These are phyloP conservation scores for Rhodomyrtus psidioides DNA, from an alignment of 441 rosid species.

Conservation along the genomic window DNA sequence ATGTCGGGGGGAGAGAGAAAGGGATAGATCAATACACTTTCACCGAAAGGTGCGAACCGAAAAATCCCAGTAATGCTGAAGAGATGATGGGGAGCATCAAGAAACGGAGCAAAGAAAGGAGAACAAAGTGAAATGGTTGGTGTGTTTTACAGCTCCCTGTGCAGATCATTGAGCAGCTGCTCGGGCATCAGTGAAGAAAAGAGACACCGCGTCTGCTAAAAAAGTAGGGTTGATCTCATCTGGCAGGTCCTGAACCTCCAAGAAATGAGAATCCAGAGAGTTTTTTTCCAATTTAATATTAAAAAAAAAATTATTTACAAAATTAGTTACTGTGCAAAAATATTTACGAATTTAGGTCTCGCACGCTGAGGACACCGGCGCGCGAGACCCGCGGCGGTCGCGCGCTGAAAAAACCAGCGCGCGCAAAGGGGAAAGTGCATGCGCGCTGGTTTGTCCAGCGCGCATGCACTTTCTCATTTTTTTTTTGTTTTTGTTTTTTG, in stretches of 20 bases:
- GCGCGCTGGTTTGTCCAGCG: no score
- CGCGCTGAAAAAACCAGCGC: no score
- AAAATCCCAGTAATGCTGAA: neutral
- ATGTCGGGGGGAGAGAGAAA: neutral
- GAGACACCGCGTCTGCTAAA: conserved; percentile 18
- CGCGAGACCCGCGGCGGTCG: no score
- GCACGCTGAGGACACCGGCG: no score
- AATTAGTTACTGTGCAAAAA: no score
- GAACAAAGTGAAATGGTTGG: neutral
- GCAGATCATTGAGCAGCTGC: conserved; percentile 23
- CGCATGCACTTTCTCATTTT: no score
- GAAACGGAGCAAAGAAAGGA: neutral
- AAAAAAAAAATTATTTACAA: no score
- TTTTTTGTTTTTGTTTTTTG: no score
- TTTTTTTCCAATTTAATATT: no score
- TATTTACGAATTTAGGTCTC: no score
- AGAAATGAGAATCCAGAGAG: conserved; percentile 27
- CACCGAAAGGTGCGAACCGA: neutral
- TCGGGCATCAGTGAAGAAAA: conserved; percentile 29
- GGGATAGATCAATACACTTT: neutral
- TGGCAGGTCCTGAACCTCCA: conserved; percentile 22
- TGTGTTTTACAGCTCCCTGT: conserved; percentile 5
- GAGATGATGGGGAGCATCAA: neutral
- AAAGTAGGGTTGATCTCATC: conserved; percentile 26
- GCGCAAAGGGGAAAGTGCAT: no score